Evolutionary conservation across 345 rosid species (phyloP).

Genomic region (Arabidopsis arenosa): DNA sequence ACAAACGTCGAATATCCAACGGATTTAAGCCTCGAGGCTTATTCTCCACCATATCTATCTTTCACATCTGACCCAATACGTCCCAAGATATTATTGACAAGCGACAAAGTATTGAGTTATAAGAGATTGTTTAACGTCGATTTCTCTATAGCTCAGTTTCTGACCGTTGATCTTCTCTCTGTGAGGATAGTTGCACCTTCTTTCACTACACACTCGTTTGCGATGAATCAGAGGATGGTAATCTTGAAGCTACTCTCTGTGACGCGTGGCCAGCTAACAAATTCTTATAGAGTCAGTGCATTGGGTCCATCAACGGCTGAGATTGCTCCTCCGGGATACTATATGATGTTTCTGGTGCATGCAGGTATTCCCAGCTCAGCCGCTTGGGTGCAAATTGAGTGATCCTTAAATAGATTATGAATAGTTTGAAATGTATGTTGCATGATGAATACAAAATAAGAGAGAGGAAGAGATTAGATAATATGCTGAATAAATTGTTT

Average conservation of each 20-base stretch:
- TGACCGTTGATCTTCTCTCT: slow-evolving; percentile 45
- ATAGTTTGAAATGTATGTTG: slow-evolving; percentile 23
- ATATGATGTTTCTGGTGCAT: slow-evolving; percentile 74
- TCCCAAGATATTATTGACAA: slow-evolving; percentile 54
- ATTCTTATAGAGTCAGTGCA: slow-evolving; percentile 1
- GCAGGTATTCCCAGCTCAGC: slow-evolving; percentile 68
- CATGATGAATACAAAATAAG: slow-evolving; percentile 15
- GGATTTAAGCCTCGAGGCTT: slow-evolving; percentile 78
- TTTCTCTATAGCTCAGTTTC: slow-evolving; percentile 46
- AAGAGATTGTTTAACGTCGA: slow-evolving; percentile 42
- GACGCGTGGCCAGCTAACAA: slow-evolving; percentile 20
- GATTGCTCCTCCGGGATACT: slow-evolving; percentile 77
- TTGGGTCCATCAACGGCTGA: slow-evolving; percentile 39
- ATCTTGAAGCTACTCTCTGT: slow-evolving; percentile 49
- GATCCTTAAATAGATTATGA: slow-evolving; percentile 29
- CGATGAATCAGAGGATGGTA: slow-evolving; percentile 90
- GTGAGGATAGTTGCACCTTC: slow-evolving; percentile 70
- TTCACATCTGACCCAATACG: slow-evolving; percentile 38
- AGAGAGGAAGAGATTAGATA: slow-evolving; percentile 1
- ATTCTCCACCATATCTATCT: slow-evolving; percentile 68
- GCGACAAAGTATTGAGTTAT: slow-evolving; percentile 41
- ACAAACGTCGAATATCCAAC: slow-evolving; percentile 68
- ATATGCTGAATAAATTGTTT: background rate
- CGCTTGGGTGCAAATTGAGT: slow-evolving; percentile 68
- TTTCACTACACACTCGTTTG: slow-evolving; percentile 73